These are phyloP conservation scores for Ophiostoma novo-ulmi DNA, from an alignment of 2,329 filamentous ascomycete species.

Conservation along the genomic window DNA sequence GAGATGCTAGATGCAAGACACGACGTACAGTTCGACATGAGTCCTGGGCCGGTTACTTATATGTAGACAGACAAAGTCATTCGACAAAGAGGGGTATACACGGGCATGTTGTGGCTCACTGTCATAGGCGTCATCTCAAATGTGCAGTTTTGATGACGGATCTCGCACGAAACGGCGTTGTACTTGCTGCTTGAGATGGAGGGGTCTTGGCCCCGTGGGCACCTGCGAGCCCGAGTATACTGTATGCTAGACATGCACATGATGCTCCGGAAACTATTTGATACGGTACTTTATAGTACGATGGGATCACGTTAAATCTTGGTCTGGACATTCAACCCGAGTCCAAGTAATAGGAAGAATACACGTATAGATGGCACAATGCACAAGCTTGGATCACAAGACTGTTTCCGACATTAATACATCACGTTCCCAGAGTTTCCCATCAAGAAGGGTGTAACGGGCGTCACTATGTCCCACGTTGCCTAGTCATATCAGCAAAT, in stretches of 20 bases:
- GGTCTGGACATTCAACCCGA: too few relatives aligned
- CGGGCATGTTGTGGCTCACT: neutral
- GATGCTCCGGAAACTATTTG: too few relatives aligned
- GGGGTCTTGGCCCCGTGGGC: neutral
- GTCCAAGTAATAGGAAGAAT: too few relatives aligned
- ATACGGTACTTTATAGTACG: too few relatives aligned
- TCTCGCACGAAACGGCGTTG: neutral
- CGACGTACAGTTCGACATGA: neutral
- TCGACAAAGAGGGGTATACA: neutral
- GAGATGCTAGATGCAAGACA: neutral
- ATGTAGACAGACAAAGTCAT: neutral
- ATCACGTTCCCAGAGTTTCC: neutral
- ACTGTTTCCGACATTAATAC: too few relatives aligned
- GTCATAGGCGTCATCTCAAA: neutral
- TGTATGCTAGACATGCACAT: too few relatives aligned
- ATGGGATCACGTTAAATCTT: too few relatives aligned
- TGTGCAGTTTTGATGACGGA: neutral
- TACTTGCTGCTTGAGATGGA: neutral
- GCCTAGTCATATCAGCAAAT: neutral
- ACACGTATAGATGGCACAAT: too few relatives aligned
- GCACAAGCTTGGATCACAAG: neutral
- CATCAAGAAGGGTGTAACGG: neutral
- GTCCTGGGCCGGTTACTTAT: neutral
- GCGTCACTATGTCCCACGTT: neutral
- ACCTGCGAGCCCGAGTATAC: too few relatives aligned